A percentile compares a stretch with the other conserved stretches of the same genome.
Conservation (phyloP, 2,329 filamentous ascomycete species). For the Madurella fahalii region DNA sequence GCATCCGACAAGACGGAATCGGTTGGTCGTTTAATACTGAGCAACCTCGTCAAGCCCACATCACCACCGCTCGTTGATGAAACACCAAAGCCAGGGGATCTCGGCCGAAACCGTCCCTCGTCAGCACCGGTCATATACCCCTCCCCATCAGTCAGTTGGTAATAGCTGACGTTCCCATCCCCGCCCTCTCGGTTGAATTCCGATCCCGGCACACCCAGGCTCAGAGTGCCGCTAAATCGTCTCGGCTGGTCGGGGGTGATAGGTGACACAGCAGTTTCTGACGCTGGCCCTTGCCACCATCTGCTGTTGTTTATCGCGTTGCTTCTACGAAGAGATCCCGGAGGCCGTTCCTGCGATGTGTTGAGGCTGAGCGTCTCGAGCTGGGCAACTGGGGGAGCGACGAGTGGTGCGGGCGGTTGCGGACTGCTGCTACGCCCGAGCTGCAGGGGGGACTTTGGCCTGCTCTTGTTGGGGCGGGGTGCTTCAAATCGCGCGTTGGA, state of each 20-base stretch:
- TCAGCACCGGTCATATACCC: conserved; percentile 7
- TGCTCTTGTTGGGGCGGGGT: conserved; percentile 1
- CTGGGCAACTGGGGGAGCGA: neutral
- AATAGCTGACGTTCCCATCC: neutral
- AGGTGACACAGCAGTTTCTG: neutral
- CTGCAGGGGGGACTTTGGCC: conserved; percentile 1
- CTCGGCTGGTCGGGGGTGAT: neutral
- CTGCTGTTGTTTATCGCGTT: conserved; percentile 11
- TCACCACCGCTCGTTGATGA: conserved; percentile 5
- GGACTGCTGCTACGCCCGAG: neutral
- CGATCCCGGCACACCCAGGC: conserved; percentile 7
- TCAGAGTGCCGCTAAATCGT: conserved; percentile 9
- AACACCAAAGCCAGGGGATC: conserved; percentile 5
- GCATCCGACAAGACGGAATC: conserved; percentile 22
- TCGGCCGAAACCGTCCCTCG: conserved; percentile 1
- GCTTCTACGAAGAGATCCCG: conserved; percentile 15
- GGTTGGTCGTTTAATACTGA: conserved; percentile 22
- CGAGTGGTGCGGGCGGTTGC: neutral
- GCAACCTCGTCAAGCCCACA: conserved; percentile 19
- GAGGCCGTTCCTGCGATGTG: neutral
- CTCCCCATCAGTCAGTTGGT: conserved; percentile 2
- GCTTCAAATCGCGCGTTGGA: conserved; percentile 22
- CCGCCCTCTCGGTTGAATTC: neutral
- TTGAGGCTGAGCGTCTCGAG: conserved; percentile 1
- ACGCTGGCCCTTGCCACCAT: neutral